phyloP scores from a whole-genome alignment of 116 monocot species.

The Thalassia testudinum region DNA sequence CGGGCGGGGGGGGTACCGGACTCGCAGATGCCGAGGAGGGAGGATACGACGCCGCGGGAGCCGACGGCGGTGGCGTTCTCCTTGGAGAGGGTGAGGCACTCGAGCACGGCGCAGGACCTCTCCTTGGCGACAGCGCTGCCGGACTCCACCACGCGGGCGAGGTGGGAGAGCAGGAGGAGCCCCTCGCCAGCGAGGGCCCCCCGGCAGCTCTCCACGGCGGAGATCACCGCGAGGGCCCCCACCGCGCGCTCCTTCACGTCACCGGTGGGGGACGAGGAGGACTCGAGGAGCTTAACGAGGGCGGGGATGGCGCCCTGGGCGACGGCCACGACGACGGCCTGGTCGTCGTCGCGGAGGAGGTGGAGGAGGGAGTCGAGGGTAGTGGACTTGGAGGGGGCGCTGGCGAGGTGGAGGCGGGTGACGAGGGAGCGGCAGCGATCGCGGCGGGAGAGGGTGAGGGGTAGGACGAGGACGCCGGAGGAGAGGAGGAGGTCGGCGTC shows the following conservation, averaged over 20 bases:
- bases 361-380: constrained; percentile 28
- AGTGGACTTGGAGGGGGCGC: constrained; percentile 9
- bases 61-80: constrained; percentile 46
- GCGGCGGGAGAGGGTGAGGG: background rate
- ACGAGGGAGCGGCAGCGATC: constrained; percentile 23
- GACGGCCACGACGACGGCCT: constrained; percentile 36
- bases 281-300: constrained; percentile 39
- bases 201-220: constrained; percentile 44
- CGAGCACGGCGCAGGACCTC: constrained; percentile 38
- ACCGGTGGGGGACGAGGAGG: background rate
- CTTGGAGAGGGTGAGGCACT: constrained; percentile 19
- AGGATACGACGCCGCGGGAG: constrained; percentile 24
- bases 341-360: constrained; percentile 24
- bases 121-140: constrained; percentile 19
- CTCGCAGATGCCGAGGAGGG: constrained; percentile 39
- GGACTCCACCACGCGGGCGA: constrained; percentile 37
- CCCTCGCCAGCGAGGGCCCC: constrained; percentile 32
- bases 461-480: constrained; percentile 2
- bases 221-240: constrained; percentile 29
- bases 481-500: constrained; percentile 39
- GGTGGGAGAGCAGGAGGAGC: constrained; percentile 26
- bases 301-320: constrained; percentile 33
- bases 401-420: constrained; percentile 48
- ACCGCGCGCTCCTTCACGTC: constrained; percentile 27
- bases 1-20: constrained; percentile 49